phyloP scores from a whole-genome alignment of 2,329 filamentous ascomycete species.

The Neoscytalidium dimidiatum region DNA sequence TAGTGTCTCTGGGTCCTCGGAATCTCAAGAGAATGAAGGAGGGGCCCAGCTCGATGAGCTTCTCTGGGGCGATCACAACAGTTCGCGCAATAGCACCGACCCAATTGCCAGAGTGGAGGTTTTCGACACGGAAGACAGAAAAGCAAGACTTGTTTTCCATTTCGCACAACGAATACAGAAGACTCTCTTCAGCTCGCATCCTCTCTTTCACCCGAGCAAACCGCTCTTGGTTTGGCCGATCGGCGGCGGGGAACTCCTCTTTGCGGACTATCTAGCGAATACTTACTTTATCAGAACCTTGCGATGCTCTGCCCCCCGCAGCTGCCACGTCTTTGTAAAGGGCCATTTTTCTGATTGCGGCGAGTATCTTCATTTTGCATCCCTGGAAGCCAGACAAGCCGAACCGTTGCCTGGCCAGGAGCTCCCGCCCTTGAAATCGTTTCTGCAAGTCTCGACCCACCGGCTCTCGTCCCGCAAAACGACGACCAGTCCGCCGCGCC shows the following conservation, averaged over 20 bases:
- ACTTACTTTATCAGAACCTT: constrained; percentile 21
- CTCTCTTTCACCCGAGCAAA: constrained; percentile 20
- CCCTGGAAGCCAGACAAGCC: constrained; percentile 20
- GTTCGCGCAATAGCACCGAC: not conserved
- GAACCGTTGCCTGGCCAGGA: not conserved
- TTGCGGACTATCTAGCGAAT: constrained; percentile 19
- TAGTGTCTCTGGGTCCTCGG: not conserved
- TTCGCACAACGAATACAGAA: not conserved
- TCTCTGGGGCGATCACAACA: not conserved
- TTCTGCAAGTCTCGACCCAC: constrained; percentile 20
- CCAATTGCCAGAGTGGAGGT: not conserved
- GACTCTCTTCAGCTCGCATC: constrained; percentile 20
- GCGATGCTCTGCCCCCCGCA: not conserved
- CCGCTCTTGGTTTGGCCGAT: constrained; percentile 22
- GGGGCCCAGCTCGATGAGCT: not conserved
- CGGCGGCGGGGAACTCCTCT: constrained; percentile 21
- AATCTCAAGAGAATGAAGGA: not conserved
- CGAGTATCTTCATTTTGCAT: constrained; percentile 21
- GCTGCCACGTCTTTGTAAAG: constrained; percentile 22
- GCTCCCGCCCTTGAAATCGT: not conserved
- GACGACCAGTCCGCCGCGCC: constrained; percentile 16
- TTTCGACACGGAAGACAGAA: not conserved
- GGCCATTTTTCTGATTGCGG: constrained; percentile 21
- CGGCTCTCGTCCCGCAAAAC: constrained; percentile 21
- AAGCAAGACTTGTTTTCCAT: not conserved